Conservation (phyloP, 176 grass and related monocot genomes). For the Lolium rigidum region DNA sequence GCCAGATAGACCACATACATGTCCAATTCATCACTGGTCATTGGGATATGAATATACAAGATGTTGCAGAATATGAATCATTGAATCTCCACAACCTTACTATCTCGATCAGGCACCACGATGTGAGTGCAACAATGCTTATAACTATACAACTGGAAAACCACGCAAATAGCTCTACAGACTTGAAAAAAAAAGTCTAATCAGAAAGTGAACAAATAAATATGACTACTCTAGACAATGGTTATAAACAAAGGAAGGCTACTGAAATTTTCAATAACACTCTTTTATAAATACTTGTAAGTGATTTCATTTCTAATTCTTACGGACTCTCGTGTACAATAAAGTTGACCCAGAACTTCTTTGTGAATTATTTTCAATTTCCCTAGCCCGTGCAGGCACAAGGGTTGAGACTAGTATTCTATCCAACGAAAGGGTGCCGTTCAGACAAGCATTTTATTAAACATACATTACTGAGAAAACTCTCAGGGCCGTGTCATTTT, state of each 20-base stretch:
- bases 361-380: background rate
- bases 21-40: background rate
- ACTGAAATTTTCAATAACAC: background rate
- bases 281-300: background rate
- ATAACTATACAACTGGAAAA: conserved; percentile 9
- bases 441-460: conserved; percentile 19
- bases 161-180: background rate
- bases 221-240: too few species aligned
- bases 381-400: background rate
- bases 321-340: background rate
- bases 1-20: background rate
- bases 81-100: background rate
- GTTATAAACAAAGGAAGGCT: too few species aligned
- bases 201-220: too few species aligned
- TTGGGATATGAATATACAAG: background rate
- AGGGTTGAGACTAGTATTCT: too few species aligned
- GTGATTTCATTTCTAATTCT: background rate
- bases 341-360: conserved; percentile 8
- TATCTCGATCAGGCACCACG: background rate
- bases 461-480: background rate
- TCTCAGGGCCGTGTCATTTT: background rate
- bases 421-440: background rate
- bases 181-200: too few species aligned
- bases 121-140: background rate
- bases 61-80: background rate